A percentile compares a stretch with the other conserved stretches of the same genome.
Evolutionary conservation across 257 asterid genomes (phyloP).

Genomic region (Jasminum sambac): DNA sequence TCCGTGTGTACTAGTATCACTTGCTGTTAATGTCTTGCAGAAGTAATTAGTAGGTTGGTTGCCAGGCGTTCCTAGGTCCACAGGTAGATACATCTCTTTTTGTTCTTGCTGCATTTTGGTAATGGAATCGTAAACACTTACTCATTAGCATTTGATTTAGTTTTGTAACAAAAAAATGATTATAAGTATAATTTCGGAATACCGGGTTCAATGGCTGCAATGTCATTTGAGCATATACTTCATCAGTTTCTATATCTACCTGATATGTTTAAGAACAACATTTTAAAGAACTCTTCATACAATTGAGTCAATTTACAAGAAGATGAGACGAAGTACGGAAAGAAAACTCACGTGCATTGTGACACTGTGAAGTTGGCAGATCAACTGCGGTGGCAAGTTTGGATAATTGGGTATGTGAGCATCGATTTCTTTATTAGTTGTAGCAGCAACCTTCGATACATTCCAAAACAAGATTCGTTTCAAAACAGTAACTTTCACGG

Average conservation of each 20-base stretch:
- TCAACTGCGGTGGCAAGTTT: conserved; percentile 81
- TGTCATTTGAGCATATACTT: conserved; percentile 98
- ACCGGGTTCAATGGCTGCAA: conserved; percentile 93
- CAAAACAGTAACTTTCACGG: neutral
- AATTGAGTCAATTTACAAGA: conserved; percentile 18
- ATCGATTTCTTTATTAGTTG: conserved; percentile 92
- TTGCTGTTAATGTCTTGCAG: conserved; percentile 95
- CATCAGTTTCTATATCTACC: conserved; percentile 99
- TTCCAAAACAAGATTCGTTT: conserved; percentile 34
- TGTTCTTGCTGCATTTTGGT: conserved; percentile 76
- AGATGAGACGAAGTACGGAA: conserved; percentile 20
- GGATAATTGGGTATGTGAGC: conserved; percentile 96
- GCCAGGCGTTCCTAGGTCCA: conserved; percentile 87
- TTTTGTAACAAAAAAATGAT: conserved; percentile 5
- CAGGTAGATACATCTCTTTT: conserved; percentile 79
- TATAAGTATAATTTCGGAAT: conserved; percentile 23
- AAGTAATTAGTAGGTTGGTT: conserved; percentile 94
- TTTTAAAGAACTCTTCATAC: conserved; percentile 3
- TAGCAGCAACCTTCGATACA: conserved; percentile 79
- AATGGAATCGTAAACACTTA: conserved; percentile 16
- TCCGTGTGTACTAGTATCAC: conserved; percentile 97
- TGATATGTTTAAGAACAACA: conserved; percentile 41
- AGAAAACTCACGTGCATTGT: conserved; percentile 91
- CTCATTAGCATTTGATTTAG: conserved; percentile 14
- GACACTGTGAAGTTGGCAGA: conserved; percentile 97